Base-by-base conservation (phyloP, 2,329 filamentous ascomycete species). In the Diaporthe vexans region DNA sequence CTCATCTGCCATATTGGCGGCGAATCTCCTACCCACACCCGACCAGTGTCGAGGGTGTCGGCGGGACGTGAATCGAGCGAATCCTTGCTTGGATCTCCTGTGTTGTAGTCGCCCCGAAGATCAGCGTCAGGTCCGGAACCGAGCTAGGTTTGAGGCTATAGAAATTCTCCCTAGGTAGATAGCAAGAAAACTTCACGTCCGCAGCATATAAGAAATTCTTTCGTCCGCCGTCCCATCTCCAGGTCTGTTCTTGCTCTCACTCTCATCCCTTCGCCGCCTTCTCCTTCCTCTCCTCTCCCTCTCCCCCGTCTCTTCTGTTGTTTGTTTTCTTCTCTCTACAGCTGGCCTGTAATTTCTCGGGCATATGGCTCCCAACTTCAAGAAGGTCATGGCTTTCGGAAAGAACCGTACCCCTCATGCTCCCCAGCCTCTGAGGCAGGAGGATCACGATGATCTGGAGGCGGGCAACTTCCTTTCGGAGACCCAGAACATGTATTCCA, bases 341-440 rank as follows among this genome's bases (percentile, higher is more conserved):
- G 78, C 79, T 80, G 79, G 80, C 74, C 80, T 81, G 80, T 81
- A 79, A 71, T 52, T 65, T 68, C 15, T 75, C 76, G 76, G 78
- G 78, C 78, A 37, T 51, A 81, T 82, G 81, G 79, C 78, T 76
- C 80, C 79, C 59, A 80, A 78, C 74, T 78, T 81, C 73, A 81
- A 79, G 70, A 81, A 80, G 74, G 75, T 81, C 46, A 81, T 79
- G 76, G 76, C 77, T 58, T 81, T 81, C 67, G 78, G 78, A 24
- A 77, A 78, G 67, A 76, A 78, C 29, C 75, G 78, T 63, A 76
- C 76, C 58, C 75, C 76, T 57, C 74, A 59, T 74, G 73, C 78
- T 26, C 71, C 78, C 21, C 77, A 78, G 58, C 76, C 75, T 46
- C 78, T 78, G 61, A 79, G 75, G 24, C 75, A 77, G 40, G 76